Evolutionary conservation across 352 stramenopile genomes (phyloP).

Genomic region (Blastocystis sp.): DNA sequence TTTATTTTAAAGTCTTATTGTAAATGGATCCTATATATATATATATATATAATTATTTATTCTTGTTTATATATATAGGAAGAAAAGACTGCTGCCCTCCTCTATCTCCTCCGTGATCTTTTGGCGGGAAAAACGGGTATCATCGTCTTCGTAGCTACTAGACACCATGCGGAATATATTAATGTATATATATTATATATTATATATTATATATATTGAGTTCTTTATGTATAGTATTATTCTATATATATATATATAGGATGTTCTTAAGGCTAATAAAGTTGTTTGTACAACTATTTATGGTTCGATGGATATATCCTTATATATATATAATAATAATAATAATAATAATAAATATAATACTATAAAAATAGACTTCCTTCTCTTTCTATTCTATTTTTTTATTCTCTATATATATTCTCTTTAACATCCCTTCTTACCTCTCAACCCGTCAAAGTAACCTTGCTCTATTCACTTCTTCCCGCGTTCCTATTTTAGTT

Average conservation of each 20-base stretch:
- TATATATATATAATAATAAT: neutral
- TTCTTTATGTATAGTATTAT: too few relatives aligned
- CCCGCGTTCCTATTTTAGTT: conserved; percentile 67
- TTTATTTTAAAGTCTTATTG: neutral
- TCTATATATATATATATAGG: too few relatives aligned
- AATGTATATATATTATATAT: conserved; percentile 59
- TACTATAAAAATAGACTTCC: conserved; percentile 18
- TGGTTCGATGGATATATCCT: conserved; percentile 63
- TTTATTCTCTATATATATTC: neutral
- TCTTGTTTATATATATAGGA: conserved; percentile 5
- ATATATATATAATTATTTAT: neutral
- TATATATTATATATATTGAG: too few relatives aligned
- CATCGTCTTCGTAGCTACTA: conserved; percentile 89
- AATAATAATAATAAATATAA: too few relatives aligned
- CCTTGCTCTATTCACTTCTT: conserved; percentile 55
- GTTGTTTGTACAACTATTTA: conserved; percentile 68
- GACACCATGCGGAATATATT: conserved; percentile 94
- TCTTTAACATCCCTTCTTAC: neutral
- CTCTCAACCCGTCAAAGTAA: conserved; percentile 55
- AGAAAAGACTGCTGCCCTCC: conserved; percentile 59
- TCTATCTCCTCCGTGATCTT: conserved; percentile 83
- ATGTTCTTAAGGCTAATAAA: conserved; percentile 1
- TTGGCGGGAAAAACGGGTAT: conserved; percentile 69
- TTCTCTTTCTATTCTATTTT: neutral
- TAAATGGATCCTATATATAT: neutral